Conservation (phyloP, 768 basidiomycete species). For the Lactarius deliciosus region DNA sequence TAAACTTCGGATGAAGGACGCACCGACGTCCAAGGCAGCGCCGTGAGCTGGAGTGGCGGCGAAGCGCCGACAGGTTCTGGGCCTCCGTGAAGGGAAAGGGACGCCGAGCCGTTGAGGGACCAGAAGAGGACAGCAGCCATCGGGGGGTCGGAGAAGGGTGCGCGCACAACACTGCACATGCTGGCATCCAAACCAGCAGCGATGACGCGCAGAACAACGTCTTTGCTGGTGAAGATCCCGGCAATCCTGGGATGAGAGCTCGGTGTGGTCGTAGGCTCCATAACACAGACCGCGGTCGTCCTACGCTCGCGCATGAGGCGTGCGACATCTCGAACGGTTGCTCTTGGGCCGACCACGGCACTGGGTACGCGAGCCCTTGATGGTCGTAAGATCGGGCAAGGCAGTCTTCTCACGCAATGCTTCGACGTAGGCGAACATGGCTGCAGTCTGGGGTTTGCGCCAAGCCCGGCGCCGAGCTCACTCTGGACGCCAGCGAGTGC, state of each 20-base stretch:
- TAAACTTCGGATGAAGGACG: too few relatives aligned
- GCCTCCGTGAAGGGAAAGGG: too few relatives aligned
- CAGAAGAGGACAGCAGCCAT: too few relatives aligned
- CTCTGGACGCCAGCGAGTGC: constrained; percentile 98
- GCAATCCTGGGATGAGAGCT: constrained; percentile 69
- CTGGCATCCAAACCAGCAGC: constrained; percentile 92
- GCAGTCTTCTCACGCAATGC: constrained; percentile 94
- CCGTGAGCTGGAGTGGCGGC: too few relatives aligned
- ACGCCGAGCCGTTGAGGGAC: too few relatives aligned
- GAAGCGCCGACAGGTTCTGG: too few relatives aligned
- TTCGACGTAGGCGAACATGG: constrained; percentile 98
- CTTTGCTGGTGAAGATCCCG: constrained; percentile 98
- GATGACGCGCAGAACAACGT: constrained; percentile 96
- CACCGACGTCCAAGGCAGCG: too few relatives aligned
- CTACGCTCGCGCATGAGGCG: constrained; percentile 93
- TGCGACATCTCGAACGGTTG: constrained; percentile 91
- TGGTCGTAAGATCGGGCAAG: constrained; percentile 88
- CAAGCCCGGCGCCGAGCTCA: constrained; percentile 78
- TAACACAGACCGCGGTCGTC: constrained; percentile 97
- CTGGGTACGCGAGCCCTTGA: constrained; percentile 91
- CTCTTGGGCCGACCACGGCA: constrained; percentile 92
- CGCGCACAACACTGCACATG: constrained; percentile 92
- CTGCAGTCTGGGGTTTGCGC: constrained; percentile 88
- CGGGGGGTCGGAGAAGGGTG: too few relatives aligned
- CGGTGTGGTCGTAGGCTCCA: constrained; percentile 59